phyloP scores from a whole-genome alignment of 1,284 basidiomycete genomes.

The Phenoliferia sp. region DNA sequence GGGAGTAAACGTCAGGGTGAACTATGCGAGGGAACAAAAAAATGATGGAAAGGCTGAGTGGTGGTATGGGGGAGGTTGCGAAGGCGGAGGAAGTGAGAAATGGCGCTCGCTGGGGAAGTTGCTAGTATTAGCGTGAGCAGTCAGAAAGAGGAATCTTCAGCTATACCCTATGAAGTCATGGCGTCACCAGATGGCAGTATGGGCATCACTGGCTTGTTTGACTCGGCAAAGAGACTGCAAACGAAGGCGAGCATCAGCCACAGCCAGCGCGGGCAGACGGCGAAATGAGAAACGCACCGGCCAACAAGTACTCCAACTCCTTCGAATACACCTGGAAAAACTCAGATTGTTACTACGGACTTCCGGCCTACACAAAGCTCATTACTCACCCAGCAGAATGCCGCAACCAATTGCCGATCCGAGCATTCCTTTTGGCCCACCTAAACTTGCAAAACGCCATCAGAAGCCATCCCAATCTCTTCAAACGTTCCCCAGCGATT shows the following conservation, averaged over 20 bases:
- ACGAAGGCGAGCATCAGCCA: neutral
- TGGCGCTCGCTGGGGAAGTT: too few species aligned
- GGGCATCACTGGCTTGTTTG: conserved; percentile 30
- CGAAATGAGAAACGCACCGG: conserved; percentile 40
- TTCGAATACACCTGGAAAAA: conserved; percentile 51
- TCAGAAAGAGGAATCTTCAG: neutral
- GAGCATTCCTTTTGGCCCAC: conserved; percentile 84
- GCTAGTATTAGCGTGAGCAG: too few species aligned
- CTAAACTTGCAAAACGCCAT: conserved; percentile 46
- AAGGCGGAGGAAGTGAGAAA: too few species aligned
- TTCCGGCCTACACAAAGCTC: conserved; percentile 10
- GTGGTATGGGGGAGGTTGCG: too few species aligned
- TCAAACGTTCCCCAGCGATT: neutral
- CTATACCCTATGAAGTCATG: too few species aligned
- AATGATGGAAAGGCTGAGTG: too few species aligned
- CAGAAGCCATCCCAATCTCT: neutral
- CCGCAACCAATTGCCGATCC: conserved; percentile 92
- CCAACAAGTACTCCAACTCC: conserved; percentile 85
- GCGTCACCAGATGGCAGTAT: too few species aligned
- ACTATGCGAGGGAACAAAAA: too few species aligned
- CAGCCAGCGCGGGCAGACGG: neutral
- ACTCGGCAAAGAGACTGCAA: conserved; percentile 25
- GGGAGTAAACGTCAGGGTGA: too few species aligned
- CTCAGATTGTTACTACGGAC: neutral
- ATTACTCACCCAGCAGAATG: conserved; percentile 85